These are phyloP conservation scores for Talaromyces trachyspermus DNA, from an alignment of 495 filamentous ascomycete species.

Conservation along the genomic window DNA sequence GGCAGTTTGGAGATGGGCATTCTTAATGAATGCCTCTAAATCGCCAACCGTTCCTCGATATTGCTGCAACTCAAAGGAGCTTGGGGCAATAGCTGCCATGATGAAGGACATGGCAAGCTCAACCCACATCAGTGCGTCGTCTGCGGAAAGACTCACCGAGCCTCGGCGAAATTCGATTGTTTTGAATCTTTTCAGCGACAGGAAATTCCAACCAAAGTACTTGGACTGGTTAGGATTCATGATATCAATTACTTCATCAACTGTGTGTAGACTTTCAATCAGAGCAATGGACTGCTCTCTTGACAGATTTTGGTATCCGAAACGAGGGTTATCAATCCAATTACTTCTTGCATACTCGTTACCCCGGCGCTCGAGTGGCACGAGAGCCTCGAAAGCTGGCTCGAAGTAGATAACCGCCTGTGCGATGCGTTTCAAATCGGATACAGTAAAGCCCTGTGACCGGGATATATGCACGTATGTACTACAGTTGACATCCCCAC, in stretches of 20 bases:
- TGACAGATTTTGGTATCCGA: constrained; percentile 6
- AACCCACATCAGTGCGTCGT: constrained; percentile 1
- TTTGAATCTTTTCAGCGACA: constrained; percentile 48
- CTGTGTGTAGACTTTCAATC: background rate
- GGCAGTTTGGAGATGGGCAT: background rate
- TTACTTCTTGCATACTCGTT: constrained; percentile 10
- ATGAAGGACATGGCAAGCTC: constrained; percentile 9
- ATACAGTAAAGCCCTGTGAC: background rate
- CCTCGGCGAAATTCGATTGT: constrained; percentile 10
- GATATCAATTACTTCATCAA: constrained; percentile 1
- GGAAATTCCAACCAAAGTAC: constrained; percentile 62
- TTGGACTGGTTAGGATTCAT: constrained; percentile 56
- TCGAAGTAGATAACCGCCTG: constrained; percentile 2
- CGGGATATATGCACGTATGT: background rate
- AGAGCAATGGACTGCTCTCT: constrained; percentile 4
- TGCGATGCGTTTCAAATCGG: background rate
- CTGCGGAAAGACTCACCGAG: background rate
- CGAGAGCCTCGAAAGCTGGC: background rate
- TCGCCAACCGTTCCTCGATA: background rate
- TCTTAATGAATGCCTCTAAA: background rate
- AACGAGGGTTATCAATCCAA: constrained; percentile 3
- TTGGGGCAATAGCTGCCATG: constrained; percentile 40
- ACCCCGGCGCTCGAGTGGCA: background rate
- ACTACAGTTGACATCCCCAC: background rate
- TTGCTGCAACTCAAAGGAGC: constrained; percentile 1